Percentiles rank a stretch among this genome's conserved stretches.
These are phyloP conservation scores for Penicillium sp. DNA, from an alignment of 2,329 filamentous ascomycete genomes.

Conservation along the genomic window DNA sequence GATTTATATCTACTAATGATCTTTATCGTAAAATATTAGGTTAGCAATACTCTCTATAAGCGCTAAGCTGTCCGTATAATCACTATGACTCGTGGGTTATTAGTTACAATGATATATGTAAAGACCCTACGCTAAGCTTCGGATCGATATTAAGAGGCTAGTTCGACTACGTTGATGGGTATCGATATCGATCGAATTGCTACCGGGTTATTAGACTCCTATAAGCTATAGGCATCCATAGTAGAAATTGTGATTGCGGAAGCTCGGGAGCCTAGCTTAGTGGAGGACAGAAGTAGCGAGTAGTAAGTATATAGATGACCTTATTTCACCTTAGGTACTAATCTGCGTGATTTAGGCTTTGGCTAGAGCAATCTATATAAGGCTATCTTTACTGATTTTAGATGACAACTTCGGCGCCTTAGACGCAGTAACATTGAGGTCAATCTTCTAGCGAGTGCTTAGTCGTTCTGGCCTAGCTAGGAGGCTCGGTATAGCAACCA, in stretches of 20 bases:
- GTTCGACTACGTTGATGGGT: neutral
- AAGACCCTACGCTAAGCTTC: neutral
- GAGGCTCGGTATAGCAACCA: neutral
- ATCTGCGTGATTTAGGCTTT: neutral
- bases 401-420: neutral
- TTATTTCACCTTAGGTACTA: neutral
- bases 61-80: neutral
- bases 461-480: neutral
- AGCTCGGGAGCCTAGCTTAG: neutral
- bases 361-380: neutral
- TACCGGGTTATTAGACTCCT: neutral
- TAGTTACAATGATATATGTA: neutral
- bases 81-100: neutral
- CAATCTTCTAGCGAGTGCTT: neutral
- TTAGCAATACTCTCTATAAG: neutral
- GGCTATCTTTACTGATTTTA: neutral
- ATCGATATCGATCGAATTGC: neutral
- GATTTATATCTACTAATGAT: neutral
- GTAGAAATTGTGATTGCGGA: neutral
- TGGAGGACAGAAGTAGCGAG: constrained; percentile 7
- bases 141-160: neutral
- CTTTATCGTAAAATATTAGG: neutral
- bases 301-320: neutral
- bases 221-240: neutral
- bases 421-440: neutral